phyloP scores from a whole-genome alignment of 306 rosid species.

The Morella rubra region DNA sequence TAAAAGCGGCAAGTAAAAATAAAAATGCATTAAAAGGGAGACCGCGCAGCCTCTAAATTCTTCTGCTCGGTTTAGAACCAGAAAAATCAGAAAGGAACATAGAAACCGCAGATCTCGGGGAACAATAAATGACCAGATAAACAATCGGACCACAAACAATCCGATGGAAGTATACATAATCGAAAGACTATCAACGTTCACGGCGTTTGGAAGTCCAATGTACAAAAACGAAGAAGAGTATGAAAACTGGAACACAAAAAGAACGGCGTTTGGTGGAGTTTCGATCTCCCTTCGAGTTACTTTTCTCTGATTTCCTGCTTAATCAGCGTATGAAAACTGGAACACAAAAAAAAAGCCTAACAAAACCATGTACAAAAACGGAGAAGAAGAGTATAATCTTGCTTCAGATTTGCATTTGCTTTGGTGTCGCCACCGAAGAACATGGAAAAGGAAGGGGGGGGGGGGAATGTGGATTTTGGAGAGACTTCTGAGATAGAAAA shows the following conservation, averaged over 20 bases:
- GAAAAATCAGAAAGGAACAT: neutral
- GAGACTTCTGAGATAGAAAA: neutral
- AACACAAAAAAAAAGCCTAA: neutral
- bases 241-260: too few species aligned
- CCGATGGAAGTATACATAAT: neutral
- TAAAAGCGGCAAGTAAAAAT: too few species aligned
- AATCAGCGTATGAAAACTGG: slow-evolving; percentile 12
- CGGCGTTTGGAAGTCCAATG: too few species aligned
- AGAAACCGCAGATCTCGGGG: slow-evolving; percentile 41
- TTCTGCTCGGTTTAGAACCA: neutral
- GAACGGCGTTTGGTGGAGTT: too few species aligned
- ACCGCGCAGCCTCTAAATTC: neutral
- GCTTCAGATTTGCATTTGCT: too few species aligned
- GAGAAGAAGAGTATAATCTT: neutral
- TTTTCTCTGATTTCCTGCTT: slow-evolving; percentile 17
- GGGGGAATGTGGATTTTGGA: too few species aligned
- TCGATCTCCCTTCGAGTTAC: too few species aligned
- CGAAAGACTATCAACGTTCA: too few species aligned
- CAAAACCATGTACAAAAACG: neutral
- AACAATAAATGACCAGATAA: slow-evolving; percentile 1
- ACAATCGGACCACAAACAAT: slow-evolving; percentile 9
- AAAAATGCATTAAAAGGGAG: neutral
- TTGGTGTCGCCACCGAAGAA: too few species aligned
- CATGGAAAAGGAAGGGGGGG: neutral
- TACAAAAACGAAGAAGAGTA: too few species aligned